Conservation (phyloP, 352 stramenopile genomes). For the Pythium aquatile region DNA sequence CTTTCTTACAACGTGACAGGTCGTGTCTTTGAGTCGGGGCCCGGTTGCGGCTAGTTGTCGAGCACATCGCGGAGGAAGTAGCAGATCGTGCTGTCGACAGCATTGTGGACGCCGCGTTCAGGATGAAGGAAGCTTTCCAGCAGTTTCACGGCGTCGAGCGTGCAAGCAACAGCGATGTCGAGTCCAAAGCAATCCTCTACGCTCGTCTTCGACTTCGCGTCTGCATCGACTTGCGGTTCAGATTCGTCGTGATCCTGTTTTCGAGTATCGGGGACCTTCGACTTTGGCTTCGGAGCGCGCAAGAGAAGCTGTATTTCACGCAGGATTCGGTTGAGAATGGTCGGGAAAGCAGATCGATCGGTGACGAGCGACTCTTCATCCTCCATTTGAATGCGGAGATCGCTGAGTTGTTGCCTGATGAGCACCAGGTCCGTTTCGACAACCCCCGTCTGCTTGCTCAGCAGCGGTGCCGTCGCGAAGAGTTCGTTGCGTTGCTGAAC, state of each 20-base stretch:
- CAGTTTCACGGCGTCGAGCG: conserved; percentile 40
- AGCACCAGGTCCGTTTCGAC: conserved; percentile 28
- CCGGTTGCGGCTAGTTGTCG: conserved; percentile 24
- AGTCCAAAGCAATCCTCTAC: conserved; percentile 52
- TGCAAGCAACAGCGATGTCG: conserved; percentile 40
- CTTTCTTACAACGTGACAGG: neutral
- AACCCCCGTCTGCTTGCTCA: conserved; percentile 49
- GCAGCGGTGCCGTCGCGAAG: conserved; percentile 46
- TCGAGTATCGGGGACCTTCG: neutral
- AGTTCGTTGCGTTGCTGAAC: conserved; percentile 38
- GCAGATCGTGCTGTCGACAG: conserved; percentile 57
- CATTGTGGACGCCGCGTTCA: conserved; percentile 33
- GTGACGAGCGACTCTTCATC: conserved; percentile 60
- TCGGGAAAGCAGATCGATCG: conserved; percentile 35
- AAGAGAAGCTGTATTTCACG: conserved; percentile 44
- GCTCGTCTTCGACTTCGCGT: neutral
- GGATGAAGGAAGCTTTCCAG: conserved; percentile 57
- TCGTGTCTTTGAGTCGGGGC: neutral
- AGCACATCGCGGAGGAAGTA: conserved; percentile 75
- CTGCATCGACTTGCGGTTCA: neutral
- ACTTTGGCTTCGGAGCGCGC: conserved; percentile 8
- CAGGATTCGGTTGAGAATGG: conserved; percentile 32
- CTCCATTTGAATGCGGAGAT: conserved; percentile 57
- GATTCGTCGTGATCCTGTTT: neutral
- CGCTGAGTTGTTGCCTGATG: conserved; percentile 39